Evolutionary conservation across 2,329 filamentous ascomycete species (phyloP).

Genomic region (Pseudogymnoascus pannorum): DNA sequence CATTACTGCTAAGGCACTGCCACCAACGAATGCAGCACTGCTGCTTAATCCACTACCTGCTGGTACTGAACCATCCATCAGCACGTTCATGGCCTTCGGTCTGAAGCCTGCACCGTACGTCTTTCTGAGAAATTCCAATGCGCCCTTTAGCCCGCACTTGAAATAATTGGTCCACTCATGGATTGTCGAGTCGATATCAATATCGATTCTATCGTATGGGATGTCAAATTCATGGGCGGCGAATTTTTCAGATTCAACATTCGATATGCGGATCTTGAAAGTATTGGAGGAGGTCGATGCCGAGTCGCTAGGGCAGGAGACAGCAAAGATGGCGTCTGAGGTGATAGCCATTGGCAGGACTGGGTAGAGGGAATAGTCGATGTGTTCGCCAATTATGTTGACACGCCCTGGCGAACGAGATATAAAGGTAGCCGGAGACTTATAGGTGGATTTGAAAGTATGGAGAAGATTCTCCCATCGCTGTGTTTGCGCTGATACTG

Average conservation of each 20-base stretch:
- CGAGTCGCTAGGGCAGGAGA: slow-evolving; percentile 43
- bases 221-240: slow-evolving; percentile 67
- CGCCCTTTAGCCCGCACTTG: slow-evolving; percentile 81
- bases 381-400: slow-evolving; percentile 98
- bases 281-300: slow-evolving; percentile 42
- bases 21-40: slow-evolving; percentile 87
- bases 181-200: slow-evolving; percentile 76
- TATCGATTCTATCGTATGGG: slow-evolving; percentile 47
- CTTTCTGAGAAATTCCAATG: slow-evolving; percentile 67
- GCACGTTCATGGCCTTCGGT: slow-evolving; percentile 73
- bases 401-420: slow-evolving; percentile 88
- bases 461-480: slow-evolving; percentile 70
- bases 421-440: slow-evolving; percentile 67
- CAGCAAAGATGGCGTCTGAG: slow-evolving; percentile 82
- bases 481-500: slow-evolving; percentile 56
- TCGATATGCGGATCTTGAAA: slow-evolving; percentile 69
- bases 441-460: slow-evolving; percentile 65
- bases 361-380: slow-evolving; percentile 96
- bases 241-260: slow-evolving; percentile 71
- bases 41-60: slow-evolving; percentile 88
- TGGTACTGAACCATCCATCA: slow-evolving; percentile 88
- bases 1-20: slow-evolving; percentile 82
- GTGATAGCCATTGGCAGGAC: slow-evolving; percentile 94
- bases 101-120: slow-evolving; percentile 53
- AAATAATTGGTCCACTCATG: slow-evolving; percentile 99